Evolutionary conservation across 305 asterid species (phyloP), one percentile per base, ranked within the genome.

Genomic region (Solanum chacoense): DNA sequence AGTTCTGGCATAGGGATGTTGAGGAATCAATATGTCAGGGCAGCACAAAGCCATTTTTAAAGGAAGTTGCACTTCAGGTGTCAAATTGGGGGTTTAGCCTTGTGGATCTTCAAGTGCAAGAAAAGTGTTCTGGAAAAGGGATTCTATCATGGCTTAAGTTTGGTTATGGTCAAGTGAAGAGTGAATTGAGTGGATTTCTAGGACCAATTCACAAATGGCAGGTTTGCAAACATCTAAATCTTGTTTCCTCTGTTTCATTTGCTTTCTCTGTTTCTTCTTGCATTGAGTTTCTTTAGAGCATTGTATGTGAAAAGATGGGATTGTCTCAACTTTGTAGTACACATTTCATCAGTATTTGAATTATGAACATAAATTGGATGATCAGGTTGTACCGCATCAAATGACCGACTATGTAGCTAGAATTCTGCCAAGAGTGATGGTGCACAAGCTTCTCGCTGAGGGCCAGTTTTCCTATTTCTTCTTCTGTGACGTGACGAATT

Each of bases 171-270:
- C 93, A 91, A 87, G 93, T 94, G 8, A 94, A 94, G 87, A 94
- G 98, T 26, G 91, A 91, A 78, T 87, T 94, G 88, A 94, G 94
- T 11, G 99, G 98, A 89, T 97, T 93, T 92, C 96, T 91, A 10
- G 98, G 99, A 87, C 96, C 97, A 14, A 90, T 97, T 55, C 99
- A 97, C 91, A 91, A 94, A 92, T 97, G 98, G 98, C 98, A 97
- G 98, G 99, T 95, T 42, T 5, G 90, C 37, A 38, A 31, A 86
- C 71, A 80, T 80, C 71, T 1, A 42, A 16, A 28, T 80, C 71
- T 40, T 18, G 14, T 24, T 74, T 36, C 79, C 55, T 87, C 73
- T 3, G 24, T 87, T 63, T 59, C 88, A 36, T 78, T 26, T 40
- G 45, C 20, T 4, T 31, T 38, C 36, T 50, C 16, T 1, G 12